These are phyloP conservation scores for Protea cynaroides DNA, from an alignment of 164 flowering plant species.

Conservation along the genomic window DNA sequence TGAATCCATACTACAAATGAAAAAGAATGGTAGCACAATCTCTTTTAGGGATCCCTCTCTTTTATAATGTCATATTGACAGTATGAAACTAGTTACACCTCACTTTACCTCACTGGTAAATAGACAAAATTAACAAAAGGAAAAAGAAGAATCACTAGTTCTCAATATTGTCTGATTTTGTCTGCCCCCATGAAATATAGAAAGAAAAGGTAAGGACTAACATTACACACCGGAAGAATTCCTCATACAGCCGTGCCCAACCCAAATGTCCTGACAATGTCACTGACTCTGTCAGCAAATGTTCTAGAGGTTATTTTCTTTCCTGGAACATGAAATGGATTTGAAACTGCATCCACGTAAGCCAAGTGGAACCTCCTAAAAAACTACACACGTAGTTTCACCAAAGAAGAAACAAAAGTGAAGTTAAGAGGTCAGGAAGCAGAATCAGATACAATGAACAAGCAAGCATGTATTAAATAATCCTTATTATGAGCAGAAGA, in stretches of 20 bases:
- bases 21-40: no score
- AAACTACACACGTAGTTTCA: conserved; percentile 38
- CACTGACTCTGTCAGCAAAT: conserved; percentile 80
- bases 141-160: not conserved
- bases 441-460: no score
- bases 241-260: conserved; percentile 39
- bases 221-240: not conserved
- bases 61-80: no score
- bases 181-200: no score
- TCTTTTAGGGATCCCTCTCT: no score
- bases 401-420: conserved; percentile 1
- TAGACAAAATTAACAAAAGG: not conserved
- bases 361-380: conserved; percentile 93
- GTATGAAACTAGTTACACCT: not conserved
- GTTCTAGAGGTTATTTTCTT: conserved; percentile 83
- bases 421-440: not conserved
- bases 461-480: no score
- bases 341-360: conserved; percentile 95
- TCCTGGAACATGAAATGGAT: conserved; percentile 96
- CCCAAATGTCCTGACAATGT: conserved; percentile 81
- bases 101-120: not conserved
- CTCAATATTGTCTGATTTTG: no score
- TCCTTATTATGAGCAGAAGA: no score
- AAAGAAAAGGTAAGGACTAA: not conserved
- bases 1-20: no score